Evolutionary conservation across 2,329 filamentous ascomycete genomes (phyloP).

Genomic region (Scleromitrula shiraiana): DNA sequence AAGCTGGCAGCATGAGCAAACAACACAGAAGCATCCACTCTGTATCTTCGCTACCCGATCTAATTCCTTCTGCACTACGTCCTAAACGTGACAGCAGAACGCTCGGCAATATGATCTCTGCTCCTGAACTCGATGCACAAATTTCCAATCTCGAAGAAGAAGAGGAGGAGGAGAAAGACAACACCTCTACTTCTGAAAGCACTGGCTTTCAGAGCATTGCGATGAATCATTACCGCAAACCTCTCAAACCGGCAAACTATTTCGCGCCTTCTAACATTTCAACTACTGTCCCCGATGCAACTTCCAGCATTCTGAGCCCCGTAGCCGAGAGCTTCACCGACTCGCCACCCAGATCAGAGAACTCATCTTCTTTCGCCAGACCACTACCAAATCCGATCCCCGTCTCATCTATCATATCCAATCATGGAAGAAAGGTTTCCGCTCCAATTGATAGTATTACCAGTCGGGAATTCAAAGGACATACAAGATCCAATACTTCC

Average conservation of each 20-base stretch:
- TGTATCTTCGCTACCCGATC: slow-evolving; percentile 28
- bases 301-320: slow-evolving; percentile 19
- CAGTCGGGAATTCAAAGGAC: slow-evolving; percentile 14
- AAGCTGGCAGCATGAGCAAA: slow-evolving; percentile 15
- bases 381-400: not conserved
- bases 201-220: slow-evolving; percentile 7
- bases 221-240: slow-evolving; percentile 16
- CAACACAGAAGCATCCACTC: slow-evolving; percentile 24
- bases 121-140: slow-evolving; percentile 11
- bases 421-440: slow-evolving; percentile 26
- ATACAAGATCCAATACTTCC: slow-evolving; percentile 20
- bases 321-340: slow-evolving; percentile 20
- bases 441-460: slow-evolving; percentile 8
- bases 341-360: not conserved
- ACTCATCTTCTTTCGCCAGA: slow-evolving; percentile 1
- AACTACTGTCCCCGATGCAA: slow-evolving; percentile 1
- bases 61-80: slow-evolving; percentile 22
- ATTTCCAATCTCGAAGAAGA: slow-evolving; percentile 7
- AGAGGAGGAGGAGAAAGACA: too few relatives aligned
- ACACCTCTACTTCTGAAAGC: slow-evolving; percentile 12
- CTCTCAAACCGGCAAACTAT: slow-evolving; percentile 14
- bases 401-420: not conserved
- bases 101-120: not conserved
- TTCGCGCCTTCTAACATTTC: slow-evolving; percentile 5
- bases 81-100: slow-evolving; percentile 12